Base-by-base conservation (phyloP, 257 asterid genomes). In the Jacaranda copaia region DNA sequence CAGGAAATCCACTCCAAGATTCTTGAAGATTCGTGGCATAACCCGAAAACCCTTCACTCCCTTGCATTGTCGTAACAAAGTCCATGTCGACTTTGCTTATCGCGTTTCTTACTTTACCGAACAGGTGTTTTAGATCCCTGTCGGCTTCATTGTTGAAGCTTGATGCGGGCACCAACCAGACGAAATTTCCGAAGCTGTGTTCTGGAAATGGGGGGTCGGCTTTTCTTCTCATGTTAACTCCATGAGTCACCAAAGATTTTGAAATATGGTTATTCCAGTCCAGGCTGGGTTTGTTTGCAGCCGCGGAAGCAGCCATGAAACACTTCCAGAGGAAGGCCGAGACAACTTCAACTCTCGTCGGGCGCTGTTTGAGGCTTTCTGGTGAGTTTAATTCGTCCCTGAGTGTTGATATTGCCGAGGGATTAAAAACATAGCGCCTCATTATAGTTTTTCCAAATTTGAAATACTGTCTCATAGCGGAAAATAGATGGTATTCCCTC, bases 261-360 rank as follows among this genome's bases (percentile, higher is more conserved):
- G 46, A 8, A 4, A n/a, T n/a, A n/a, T 48, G 36, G 9, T 14
- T 57, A 18, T 43, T 72, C 2, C 4, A 13, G 4, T 13, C 38
- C 40, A 4, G 0, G 14, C 38, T 61, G 39, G 70, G 11, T 9
- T 81, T 68, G 0, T 48, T 20, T 16, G 1, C 63, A 2, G 32
- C 38, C 4, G 70, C 16, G n/a, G 77, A 80, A 5, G 86, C 82
- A 0, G 6, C 10, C 79, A 77, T 77, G 85, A 84, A 86, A 13
- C 85, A 81, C 12, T 75, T 82, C 90, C 90, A 86, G 1, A 86
- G 68, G 46, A 84, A 68, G 5, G 90, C 85, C 11, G 90, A 77
- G 5, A 86, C 88, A 0, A 71, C 51, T 52, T 81, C 88, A 32
- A 86, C 88, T 1, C 87, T 72, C 0, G 85, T 36, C 11, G 88